Base-by-base conservation (phyloP, 164 flowering plant species). In the Amborella trichopoda region DNA sequence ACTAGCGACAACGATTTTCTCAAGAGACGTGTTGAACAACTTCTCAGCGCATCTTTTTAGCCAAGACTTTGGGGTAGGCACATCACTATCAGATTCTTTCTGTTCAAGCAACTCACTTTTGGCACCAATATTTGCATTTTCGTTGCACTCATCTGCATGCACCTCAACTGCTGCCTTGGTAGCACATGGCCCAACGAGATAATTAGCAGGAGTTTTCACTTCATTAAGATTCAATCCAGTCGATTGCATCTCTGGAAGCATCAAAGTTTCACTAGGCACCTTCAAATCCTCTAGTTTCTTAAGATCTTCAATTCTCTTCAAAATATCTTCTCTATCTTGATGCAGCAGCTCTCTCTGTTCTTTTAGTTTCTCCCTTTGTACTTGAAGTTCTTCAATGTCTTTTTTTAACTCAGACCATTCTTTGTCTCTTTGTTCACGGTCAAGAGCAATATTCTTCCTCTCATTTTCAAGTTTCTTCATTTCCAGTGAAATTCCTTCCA, bases 311-410 rank as follows among this genome's bases (percentile, higher is more conserved):
- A 77, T 76, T 63, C 84, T 75, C 44, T 59, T 40, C 53, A 40
- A 49, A 50, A 93, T 77, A 39, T 68, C 76, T 40, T 74, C 76
- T 48, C 90, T 81, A 52, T 93, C 99, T 24, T 70, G 72, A 57
- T 69, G 91, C 52, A 93, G 58, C 43, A 74, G 38, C 54, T 83
- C 87, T 52, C 96, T 70, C 58, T 93, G 99, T 41, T 77, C 64
- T 64, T 79, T 73, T 32, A 88, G 60, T 49, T 80, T 88, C 59
- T 76, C 70, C 37, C 80, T 77, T 53, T 88, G 99, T 49, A 71
- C 34, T 54, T 78, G 72, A 48, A 93, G 89, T 54, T 88, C 96
- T 58, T 93, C 83, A 46, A 93, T 79, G 20, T 75, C 66, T 48
- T 58, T 68, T 51, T 55, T 77, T 18, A 93, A 61, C 48, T 76